Evolutionary conservation across 805 yeast species (phyloP).

Genomic region (Metschnikowia baotianmanensis): DNA sequence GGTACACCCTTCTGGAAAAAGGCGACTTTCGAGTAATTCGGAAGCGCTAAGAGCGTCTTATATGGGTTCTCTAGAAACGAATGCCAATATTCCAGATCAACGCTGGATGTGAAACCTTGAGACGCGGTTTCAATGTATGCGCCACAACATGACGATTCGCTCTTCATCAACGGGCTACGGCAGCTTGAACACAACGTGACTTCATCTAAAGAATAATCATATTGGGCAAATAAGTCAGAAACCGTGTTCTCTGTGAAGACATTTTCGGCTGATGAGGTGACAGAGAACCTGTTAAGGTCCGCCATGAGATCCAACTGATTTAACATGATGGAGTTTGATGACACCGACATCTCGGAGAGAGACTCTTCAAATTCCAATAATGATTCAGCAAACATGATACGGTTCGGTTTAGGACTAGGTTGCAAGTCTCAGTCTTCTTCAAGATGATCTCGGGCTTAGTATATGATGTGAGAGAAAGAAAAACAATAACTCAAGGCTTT

Average conservation of each 20-base stretch:
- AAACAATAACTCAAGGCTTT: too few species aligned
- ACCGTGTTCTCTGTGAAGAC: conserved; percentile 3
- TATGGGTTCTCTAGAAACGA: conserved; percentile 44
- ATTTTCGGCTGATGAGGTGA: conserved; percentile 2
- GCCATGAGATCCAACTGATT: conserved; percentile 18
- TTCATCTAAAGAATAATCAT: conserved; percentile 14
- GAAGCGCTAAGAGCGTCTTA: conserved; percentile 44
- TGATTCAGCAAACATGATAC: conserved; percentile 20
- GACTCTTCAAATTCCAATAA: conserved; percentile 22
- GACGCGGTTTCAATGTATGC: conserved; percentile 6
- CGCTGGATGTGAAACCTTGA: conserved; percentile 10
- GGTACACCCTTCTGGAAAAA: conserved; percentile 47
- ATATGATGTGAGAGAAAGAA: too few species aligned
- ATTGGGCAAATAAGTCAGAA: conserved; percentile 9
- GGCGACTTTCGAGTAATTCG: conserved; percentile 46
- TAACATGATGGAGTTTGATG: conserved; percentile 17
- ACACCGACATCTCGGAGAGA: conserved; percentile 12
- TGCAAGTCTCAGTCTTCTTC: not conserved
- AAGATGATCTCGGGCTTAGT: not conserved
- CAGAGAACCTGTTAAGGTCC: conserved; percentile 18
- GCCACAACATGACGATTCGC: conserved; percentile 10
- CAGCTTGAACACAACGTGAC: conserved; percentile 15
- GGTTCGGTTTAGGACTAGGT: too few species aligned
- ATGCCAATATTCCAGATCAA: conserved; percentile 43
- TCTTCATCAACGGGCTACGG: conserved; percentile 4